Base-by-base conservation (phyloP, 306 rosid species). In the Gillenia trifoliata region DNA sequence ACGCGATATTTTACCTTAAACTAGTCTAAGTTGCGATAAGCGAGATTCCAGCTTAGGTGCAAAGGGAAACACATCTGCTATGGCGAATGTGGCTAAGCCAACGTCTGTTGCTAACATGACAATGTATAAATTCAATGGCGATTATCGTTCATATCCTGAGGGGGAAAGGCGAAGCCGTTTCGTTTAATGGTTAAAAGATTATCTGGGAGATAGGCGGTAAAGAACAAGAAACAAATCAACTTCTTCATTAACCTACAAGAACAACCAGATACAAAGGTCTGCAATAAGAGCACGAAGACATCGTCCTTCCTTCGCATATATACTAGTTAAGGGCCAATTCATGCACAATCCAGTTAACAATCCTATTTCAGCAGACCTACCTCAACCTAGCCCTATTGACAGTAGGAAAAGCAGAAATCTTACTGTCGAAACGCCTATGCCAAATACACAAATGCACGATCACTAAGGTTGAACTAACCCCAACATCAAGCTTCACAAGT, bases 401-500 rank as follows among this genome's bases (percentile, higher is more conserved):
- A 61, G 50, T n/a, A 34, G 36, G 73, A 70, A 72, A 68, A 61
- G 33, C 64, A 55, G 50, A 72, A 77, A 72, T 71, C 55, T 70
- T 49, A 73, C 83, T 67, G 68, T 62, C 49, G 71, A 64, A 66
- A 75, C 12, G 43, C 60, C 66, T 55, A 34, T 16, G 57, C 49
- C 16, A 68, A 68, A 23, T 60, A 36, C 61, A 69, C 69, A 77
- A 69, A 74, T 66, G 59, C 83, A 79, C 66, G 43, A 77, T 64
- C 78, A 43, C 68, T 56, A 62, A 68, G 81, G 75, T 60, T 45
- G 43, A 77, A 71, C 66, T 47, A 81, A 72, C 33, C 78, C 70
- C 69, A 73, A 60, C 49, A 6, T 22, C 79, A 71, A 82, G 79
- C 80, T 75, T 77, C 79, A 78, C 54, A 80, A 82, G 84, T 64